Conservation (phyloP, 805 yeast species). For the Kuraishia ogatae region DNA sequence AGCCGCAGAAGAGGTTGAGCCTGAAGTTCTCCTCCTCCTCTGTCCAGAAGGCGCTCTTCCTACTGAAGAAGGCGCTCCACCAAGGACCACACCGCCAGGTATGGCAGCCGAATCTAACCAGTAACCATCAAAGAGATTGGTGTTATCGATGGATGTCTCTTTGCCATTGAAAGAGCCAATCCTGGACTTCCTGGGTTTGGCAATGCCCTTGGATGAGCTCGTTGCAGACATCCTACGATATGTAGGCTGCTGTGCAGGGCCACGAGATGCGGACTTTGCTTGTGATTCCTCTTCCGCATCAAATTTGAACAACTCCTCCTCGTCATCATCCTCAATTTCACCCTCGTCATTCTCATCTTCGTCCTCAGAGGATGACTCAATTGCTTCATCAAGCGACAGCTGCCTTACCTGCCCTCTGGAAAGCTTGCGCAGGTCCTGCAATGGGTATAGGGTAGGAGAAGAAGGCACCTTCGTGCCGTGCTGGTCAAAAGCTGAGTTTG, state of each 20-base stretch:
- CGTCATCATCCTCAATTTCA: constrained; percentile 19
- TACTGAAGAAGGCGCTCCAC: neutral
- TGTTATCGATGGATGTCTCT: neutral
- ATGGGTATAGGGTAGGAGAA: constrained; percentile 23
- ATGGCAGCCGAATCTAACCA: neutral
- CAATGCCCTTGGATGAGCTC: constrained; percentile 8
- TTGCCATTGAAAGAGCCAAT: neutral
- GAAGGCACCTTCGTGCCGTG: constrained; percentile 39
- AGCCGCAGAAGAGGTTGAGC: neutral
- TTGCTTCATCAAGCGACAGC: constrained; percentile 25
- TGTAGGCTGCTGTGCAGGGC: neutral
- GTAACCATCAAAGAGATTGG: neutral
- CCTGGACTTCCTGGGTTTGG: constrained; percentile 3
- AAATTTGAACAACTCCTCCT: constrained; percentile 19
- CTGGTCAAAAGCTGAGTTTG: constrained; percentile 32
- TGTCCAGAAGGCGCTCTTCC: neutral
- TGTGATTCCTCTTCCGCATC: constrained; percentile 12
- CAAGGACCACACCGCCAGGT: neutral
- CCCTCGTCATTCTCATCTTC: constrained; percentile 29
- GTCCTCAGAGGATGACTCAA: constrained; percentile 27
- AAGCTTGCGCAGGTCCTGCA: constrained; percentile 18
- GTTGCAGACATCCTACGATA: constrained; percentile 5
- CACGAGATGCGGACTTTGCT: neutral
- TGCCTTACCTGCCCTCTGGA: constrained; percentile 18
- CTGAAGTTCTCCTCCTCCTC: neutral